phyloP scores from a whole-genome alignment of 192 early-diverging fungal genomes.

The Mortierella alpina region DNA sequence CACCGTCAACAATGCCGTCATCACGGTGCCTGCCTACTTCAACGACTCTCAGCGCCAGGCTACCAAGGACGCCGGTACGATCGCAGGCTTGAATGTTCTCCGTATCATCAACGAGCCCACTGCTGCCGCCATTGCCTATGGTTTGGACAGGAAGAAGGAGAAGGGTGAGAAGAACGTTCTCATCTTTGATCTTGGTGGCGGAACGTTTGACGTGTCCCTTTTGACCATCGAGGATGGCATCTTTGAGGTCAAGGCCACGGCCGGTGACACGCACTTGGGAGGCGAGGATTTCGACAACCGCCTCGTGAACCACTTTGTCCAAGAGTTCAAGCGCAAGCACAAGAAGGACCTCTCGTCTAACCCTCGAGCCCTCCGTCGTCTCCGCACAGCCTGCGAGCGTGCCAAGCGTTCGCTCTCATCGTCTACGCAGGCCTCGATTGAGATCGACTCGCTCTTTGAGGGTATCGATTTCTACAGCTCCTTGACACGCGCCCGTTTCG shows the following conservation, averaged over 20 bases:
- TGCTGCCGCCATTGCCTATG: constrained; percentile 90
- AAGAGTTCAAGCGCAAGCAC: no score
- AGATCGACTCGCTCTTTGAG: no score
- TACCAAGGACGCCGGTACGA: constrained; percentile 90
- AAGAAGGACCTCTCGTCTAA: no score
- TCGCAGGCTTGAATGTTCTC: constrained; percentile 86
- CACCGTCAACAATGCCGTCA: constrained; percentile 83
- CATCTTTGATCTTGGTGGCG: constrained; percentile 95
- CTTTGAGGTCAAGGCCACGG: constrained; percentile 63
- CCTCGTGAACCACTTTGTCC: no score
- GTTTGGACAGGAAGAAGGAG: constrained; percentile 88
- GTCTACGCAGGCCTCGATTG: no score
- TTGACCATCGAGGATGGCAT: constrained; percentile 95
- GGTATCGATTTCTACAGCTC: no score
- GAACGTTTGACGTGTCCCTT: constrained; percentile 96
- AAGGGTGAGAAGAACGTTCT: constrained; percentile 85
- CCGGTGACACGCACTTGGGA: constrained; percentile 75
- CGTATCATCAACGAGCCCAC: constrained; percentile 95
- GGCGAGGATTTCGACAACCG: no score
- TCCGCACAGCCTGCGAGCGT: no score
- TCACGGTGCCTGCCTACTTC: constrained; percentile 98
- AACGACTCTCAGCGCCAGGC: constrained; percentile 94
- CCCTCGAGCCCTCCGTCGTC: no score
- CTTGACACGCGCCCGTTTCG: no score
- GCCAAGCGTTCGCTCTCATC: no score